Conservation (phyloP, 257 asterid genomes). For the Parsonsia alboflavescens region DNA sequence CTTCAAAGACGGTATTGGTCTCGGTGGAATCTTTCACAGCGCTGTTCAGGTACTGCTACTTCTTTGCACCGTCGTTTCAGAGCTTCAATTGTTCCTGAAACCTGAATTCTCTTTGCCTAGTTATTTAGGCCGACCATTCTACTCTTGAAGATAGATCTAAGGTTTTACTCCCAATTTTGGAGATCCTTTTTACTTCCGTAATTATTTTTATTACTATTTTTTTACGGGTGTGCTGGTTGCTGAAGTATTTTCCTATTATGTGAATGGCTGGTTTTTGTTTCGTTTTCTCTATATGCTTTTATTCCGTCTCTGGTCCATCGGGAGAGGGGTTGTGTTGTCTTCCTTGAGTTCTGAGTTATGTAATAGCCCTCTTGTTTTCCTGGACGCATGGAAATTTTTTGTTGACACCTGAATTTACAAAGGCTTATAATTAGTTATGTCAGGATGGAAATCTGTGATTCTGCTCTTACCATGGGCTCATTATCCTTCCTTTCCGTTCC, state of each 20-base stretch:
- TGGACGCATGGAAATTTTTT: neutral
- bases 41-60: constrained; percentile 70
- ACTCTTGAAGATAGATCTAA: constrained; percentile 29
- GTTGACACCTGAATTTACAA: neutral
- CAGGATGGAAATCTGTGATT: neutral
- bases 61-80: neutral
- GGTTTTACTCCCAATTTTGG: constrained; percentile 14
- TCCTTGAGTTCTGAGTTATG: neutral
- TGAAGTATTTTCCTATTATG: neutral
- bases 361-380: neutral
- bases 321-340: no score
- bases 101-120: neutral
- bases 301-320: neutral
- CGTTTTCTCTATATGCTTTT: neutral
- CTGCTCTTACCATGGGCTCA: neutral
- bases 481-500: neutral
- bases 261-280: neutral
- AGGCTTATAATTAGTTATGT: neutral
- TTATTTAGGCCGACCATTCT: neutral
- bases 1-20: constrained; percentile 97
- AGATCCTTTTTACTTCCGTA: neutral
- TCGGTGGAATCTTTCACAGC: constrained; percentile 98
- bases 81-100: neutral
- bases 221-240: neutral
- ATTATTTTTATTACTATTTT: neutral